Conservation (phyloP, 2,329 filamentous ascomycete species). For the Knufia petricola region DNA sequence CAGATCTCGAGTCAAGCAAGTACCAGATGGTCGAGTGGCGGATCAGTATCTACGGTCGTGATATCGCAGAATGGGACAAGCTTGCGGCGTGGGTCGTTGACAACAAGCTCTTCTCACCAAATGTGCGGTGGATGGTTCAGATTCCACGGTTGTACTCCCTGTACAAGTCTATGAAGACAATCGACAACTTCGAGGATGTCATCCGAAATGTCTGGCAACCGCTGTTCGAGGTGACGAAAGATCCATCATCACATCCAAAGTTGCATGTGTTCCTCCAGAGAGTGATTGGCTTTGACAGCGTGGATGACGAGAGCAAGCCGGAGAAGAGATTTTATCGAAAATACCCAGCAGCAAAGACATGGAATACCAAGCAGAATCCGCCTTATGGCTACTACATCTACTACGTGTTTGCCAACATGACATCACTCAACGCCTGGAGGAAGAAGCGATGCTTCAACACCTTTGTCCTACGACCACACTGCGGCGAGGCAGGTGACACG, state of each 20-base stretch:
- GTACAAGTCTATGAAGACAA: conserved; percentile 79
- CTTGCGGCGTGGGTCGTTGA: conserved; percentile 94
- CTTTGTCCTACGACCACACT: conserved; percentile 84
- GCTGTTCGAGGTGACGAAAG: conserved; percentile 84
- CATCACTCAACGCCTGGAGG: conserved; percentile 83
- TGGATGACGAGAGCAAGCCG: conserved; percentile 95
- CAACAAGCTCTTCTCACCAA: conserved; percentile 96
- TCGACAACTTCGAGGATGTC: conserved; percentile 84
- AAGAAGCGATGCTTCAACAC: conserved; percentile 92
- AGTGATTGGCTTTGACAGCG: conserved; percentile 93
- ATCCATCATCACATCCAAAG: conserved; percentile 80
- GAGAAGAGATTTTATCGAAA: conserved; percentile 92
- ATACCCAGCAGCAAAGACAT: conserved; percentile 79
- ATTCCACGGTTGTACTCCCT: conserved; percentile 91
- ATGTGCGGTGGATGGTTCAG: conserved; percentile 94
- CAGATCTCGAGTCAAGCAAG: conserved; percentile 94
- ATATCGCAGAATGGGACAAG: conserved; percentile 93
- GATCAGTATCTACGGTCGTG: conserved; percentile 91
- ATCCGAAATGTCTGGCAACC: conserved; percentile 87
- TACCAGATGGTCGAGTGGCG: conserved; percentile 99
- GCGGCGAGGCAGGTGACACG: conserved; percentile 91
- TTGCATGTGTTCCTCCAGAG: conserved; percentile 89
- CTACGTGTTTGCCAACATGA: conserved; percentile 88
- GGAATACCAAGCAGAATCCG: conserved; percentile 89
- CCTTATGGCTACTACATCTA: conserved; percentile 99